A percentile compares a stretch with the other conserved stretches of the same genome.
phyloP scores from a whole-genome alignment of 2,329 filamentous ascomycete genomes.

The Lachnellula arida region DNA sequence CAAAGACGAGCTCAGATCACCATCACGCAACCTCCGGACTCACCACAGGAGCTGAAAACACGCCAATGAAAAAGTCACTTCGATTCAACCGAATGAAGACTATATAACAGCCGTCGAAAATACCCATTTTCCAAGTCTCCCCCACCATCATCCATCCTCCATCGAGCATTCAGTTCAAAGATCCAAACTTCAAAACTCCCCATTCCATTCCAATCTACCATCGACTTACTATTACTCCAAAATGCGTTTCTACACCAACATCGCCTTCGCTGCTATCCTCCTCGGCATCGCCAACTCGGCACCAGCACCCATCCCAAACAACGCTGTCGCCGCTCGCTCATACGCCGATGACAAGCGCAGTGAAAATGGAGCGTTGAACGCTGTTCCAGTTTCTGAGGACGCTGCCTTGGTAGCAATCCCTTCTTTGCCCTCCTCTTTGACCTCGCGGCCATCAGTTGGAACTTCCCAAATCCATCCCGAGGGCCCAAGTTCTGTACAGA shows the following conservation, averaged over 20 bases:
- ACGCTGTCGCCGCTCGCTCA: background rate
- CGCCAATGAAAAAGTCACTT: background rate
- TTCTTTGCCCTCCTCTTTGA: no score
- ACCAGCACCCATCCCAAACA: background rate
- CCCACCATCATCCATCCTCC: background rate
- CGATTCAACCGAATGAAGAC: no score
- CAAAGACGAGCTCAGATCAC: background rate
- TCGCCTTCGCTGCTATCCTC: background rate
- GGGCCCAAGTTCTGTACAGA: no score
- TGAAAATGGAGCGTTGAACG: no score
- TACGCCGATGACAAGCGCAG: background rate
- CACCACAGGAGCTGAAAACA: background rate
- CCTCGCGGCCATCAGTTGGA: no score
- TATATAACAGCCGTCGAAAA: no score
- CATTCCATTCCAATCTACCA: background rate
- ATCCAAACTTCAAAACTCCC: background rate
- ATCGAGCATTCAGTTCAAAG: background rate
- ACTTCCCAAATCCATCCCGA: no score
- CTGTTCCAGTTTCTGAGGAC: no score
- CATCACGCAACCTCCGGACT: background rate
- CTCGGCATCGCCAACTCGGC: background rate
- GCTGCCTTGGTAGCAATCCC: no score
- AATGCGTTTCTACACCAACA: background rate
- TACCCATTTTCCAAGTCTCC: background rate
- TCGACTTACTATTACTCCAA: background rate